A percentile compares a stretch with the other conserved stretches of the same genome.
phyloP scores from a whole-genome alignment of 148 eudicot species.

The Pharnaceum exiguum region DNA sequence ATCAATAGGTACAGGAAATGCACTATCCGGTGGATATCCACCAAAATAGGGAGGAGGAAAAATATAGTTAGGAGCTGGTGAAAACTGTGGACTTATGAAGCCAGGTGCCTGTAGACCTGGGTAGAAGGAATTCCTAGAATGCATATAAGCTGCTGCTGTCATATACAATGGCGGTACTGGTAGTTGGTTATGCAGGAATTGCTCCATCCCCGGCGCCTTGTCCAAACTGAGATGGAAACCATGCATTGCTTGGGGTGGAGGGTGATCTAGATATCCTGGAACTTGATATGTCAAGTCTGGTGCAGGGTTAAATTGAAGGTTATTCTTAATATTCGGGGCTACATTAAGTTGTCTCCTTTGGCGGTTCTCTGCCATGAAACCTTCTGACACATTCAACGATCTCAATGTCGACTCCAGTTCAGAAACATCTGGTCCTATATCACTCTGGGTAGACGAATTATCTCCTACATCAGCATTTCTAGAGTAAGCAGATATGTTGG shows the following conservation, averaged over 20 bases:
- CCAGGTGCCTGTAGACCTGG: slow-evolving; percentile 17
- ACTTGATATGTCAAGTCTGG: slow-evolving; percentile 12
- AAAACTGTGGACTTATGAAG: slow-evolving; percentile 17
- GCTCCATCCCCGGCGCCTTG: slow-evolving; percentile 5
- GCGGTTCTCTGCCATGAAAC: slow-evolving; percentile 5
- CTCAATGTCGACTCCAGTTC: slow-evolving; percentile 25
- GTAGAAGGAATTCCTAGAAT: slow-evolving; percentile 18
- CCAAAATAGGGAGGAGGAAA: slow-evolving; percentile 20
- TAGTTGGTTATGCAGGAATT: slow-evolving; percentile 20
- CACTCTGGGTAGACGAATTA: slow-evolving; percentile 10
- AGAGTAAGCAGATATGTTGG: slow-evolving; percentile 2
- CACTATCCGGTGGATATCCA: slow-evolving; percentile 18
- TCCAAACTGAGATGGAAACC: no score
- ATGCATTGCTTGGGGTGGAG: slow-evolving; percentile 16
- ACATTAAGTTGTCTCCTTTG: slow-evolving; percentile 17
- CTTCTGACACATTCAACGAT: slow-evolving; percentile 18
- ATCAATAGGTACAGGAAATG: slow-evolving; percentile 17
- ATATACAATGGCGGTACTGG: slow-evolving; percentile 24
- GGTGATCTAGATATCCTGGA: slow-evolving; percentile 20
- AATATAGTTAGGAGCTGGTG: slow-evolving; percentile 7
- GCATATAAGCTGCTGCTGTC: slow-evolving; percentile 22
- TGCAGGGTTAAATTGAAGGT: slow-evolving; percentile 14
- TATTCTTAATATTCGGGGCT: slow-evolving; percentile 13
- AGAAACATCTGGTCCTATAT: slow-evolving; percentile 15
- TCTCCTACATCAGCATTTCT: slow-evolving; percentile 11